phyloP scores from a whole-genome alignment of 768 basidiomycete species.

The Phlegmacium glaucopus region DNA sequence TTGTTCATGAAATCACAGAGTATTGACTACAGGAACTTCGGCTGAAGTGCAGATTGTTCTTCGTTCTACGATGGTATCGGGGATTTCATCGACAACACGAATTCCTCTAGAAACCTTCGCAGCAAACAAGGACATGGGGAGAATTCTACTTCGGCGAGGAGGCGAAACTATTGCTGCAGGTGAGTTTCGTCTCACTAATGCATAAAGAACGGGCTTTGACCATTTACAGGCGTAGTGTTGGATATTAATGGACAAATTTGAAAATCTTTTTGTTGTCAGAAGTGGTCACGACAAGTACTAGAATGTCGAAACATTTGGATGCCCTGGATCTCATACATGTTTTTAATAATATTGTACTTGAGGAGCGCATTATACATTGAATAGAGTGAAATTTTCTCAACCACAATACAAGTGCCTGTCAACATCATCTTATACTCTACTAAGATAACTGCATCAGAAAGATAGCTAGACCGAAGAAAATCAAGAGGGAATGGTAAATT shows the following conservation, averaged over 20 bases:
- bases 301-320: neutral
- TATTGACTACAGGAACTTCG: constrained; percentile 79
- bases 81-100: constrained; percentile 43
- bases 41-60: constrained; percentile 85
- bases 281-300: constrained; percentile 1
- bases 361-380: too few relatives aligned
- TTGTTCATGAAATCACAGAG: constrained; percentile 40
- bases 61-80: constrained; percentile 51
- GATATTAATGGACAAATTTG: constrained; percentile 13
- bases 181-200: constrained; percentile 21
- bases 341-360: too few relatives aligned
- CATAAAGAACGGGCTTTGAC: neutral
- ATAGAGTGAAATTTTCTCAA: too few relatives aligned
- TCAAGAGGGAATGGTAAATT: neutral
- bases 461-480: neutral
- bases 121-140: constrained; percentile 93
- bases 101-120: constrained; percentile 88
- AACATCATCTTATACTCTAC: neutral
- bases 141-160: constrained; percentile 79
- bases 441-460: neutral
- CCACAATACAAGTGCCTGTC: too few relatives aligned
- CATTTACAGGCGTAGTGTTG: constrained; percentile 18
- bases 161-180: constrained; percentile 97
- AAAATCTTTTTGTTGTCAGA: too few relatives aligned
- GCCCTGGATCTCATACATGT: too few relatives aligned